Conservation (phyloP, 257 asterid genomes). For the Solanum piurae region DNA sequence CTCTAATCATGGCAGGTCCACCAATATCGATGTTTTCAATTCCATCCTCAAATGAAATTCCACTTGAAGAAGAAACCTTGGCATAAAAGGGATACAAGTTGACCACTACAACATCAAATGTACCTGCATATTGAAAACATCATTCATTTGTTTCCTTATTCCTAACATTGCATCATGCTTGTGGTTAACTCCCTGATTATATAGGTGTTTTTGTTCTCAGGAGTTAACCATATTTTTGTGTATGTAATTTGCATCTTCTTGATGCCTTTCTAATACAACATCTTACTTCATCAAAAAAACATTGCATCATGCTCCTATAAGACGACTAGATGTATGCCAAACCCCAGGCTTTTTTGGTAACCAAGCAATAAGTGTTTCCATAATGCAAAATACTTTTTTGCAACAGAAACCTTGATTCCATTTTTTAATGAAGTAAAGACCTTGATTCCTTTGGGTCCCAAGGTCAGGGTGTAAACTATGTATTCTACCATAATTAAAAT, state of each 20-base stretch:
- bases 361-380: neutral
- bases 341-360: neutral
- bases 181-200: no score
- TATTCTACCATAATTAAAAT: neutral
- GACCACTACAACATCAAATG: constrained; percentile 93
- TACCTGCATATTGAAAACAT: constrained; percentile 40
- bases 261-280: no score
- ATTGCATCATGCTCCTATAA: neutral
- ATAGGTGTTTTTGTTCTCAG: no score
- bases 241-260: no score
- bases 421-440: neutral
- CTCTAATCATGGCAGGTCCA: constrained; percentile 98
- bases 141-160: neutral
- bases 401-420: neutral
- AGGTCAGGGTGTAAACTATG: neutral
- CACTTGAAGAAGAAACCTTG: constrained; percentile 72
- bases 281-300: neutral
- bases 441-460: neutral
- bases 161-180: neutral
- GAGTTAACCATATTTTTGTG: no score
- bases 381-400: neutral
- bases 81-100: constrained; percentile 91
- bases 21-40: constrained; percentile 98
- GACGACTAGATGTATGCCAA: neutral
- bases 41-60: constrained; percentile 81